Conservation (phyloP, 306 rosid genomes). For the Mimosa pudica region DNA sequence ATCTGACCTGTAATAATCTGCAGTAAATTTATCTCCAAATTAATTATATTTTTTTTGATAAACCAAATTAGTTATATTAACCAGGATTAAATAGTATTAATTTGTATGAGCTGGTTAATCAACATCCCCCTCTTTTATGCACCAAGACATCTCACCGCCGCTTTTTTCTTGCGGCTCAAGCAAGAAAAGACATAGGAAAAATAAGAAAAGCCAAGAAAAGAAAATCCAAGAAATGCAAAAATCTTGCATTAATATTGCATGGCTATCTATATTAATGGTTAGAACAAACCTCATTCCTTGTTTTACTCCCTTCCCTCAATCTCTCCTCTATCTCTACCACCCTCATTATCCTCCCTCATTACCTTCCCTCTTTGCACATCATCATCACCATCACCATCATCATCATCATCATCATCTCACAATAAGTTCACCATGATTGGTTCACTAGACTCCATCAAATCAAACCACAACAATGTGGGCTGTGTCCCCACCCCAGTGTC, state of each 20-base stretch:
- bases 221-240: neutral
- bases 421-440: conserved; percentile 9
- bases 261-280: neutral
- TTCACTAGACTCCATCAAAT: conserved; percentile 31
- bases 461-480: conserved; percentile 30
- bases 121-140: too few relatives aligned
- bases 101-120: too few relatives aligned
- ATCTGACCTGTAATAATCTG: too few relatives aligned
- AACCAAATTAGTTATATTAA: too few relatives aligned
- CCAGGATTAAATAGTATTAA: too few relatives aligned
- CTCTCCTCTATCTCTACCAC: neutral
- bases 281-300: conserved; percentile 17
- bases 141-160: too few relatives aligned
- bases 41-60: too few relatives aligned
- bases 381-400: neutral
- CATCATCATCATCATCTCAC: neutral
- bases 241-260: neutral
- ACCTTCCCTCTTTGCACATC: neutral
- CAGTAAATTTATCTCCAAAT: too few relatives aligned
- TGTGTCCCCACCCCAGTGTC: conserved; percentile 33
- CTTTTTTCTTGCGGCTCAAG: too few relatives aligned
- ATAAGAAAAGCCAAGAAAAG: too few relatives aligned
- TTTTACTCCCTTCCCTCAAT: conserved; percentile 9
- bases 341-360: neutral
- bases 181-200: too few relatives aligned